These are phyloP conservation scores for Lodderomyces elongisporus DNA, from an alignment of 1,139 yeast species.

Conservation along the genomic window DNA sequence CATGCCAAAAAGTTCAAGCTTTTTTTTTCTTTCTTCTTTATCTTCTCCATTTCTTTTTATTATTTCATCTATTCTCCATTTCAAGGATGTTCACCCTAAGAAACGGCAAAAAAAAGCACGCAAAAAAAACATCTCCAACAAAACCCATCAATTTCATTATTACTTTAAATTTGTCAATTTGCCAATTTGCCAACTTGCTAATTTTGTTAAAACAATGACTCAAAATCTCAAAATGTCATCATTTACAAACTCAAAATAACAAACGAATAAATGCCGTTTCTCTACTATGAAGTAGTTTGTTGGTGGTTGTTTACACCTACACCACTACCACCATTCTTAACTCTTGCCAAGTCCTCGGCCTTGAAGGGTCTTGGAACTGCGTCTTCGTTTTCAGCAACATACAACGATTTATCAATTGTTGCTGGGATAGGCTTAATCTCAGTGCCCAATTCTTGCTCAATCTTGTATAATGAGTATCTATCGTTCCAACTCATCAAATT, in stretches of 20 bases:
- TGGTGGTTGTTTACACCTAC: neutral
- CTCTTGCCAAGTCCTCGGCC: constrained; percentile 60
- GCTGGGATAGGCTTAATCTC: constrained; percentile 97
- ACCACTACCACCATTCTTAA: constrained; percentile 18
- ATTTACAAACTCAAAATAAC: no score
- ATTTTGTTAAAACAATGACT: no score
- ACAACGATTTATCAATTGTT: constrained; percentile 77
- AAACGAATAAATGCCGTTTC: no score
- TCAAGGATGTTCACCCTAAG: neutral
- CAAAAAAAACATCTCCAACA: neutral
- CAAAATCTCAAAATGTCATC: no score
- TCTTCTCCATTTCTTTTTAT: neutral
- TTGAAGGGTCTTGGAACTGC: constrained; percentile 87
- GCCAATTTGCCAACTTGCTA: no score
- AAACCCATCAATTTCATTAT: no score
- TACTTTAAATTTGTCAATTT: no score
- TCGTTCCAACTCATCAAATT: constrained; percentile 97
- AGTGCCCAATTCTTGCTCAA: constrained; percentile 96
- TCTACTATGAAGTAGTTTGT: no score
- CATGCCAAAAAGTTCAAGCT: constrained; percentile 1
- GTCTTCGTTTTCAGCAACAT: constrained; percentile 77
- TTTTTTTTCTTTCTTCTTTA: neutral
- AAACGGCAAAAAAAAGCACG: neutral
- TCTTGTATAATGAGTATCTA: constrained; percentile 85
- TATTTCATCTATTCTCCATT: neutral